These are phyloP conservation scores for Paecilomyces formosus DNA, from an alignment of 2,329 filamentous ascomycete species.

Conservation along the genomic window DNA sequence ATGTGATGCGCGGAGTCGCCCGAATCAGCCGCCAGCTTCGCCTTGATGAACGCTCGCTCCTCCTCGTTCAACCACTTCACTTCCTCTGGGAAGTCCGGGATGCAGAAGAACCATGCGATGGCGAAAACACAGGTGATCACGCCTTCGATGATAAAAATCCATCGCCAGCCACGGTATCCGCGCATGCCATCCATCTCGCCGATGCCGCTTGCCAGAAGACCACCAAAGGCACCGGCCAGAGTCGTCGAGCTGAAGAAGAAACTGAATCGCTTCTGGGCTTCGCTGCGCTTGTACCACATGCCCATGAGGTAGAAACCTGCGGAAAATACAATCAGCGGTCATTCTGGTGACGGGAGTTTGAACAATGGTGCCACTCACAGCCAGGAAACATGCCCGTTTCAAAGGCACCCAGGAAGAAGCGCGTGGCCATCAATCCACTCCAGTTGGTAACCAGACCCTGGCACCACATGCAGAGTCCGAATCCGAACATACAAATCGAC, in stretches of 20 bases:
- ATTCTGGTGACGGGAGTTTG: background rate
- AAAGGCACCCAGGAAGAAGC: constrained; percentile 78
- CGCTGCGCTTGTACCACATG: constrained; percentile 75
- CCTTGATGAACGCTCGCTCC: constrained; percentile 59
- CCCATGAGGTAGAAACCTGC: constrained; percentile 58
- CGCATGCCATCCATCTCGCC: constrained; percentile 48
- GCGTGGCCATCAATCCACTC: constrained; percentile 64
- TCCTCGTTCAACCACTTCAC: constrained; percentile 65
- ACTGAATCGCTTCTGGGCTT: constrained; percentile 85
- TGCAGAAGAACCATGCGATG: constrained; percentile 54
- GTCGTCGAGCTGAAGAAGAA: constrained; percentile 81
- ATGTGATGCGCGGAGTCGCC: constrained; percentile 59
- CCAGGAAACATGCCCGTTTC: constrained; percentile 67
- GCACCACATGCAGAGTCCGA: constrained; percentile 65
- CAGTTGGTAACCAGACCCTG: constrained; percentile 77
- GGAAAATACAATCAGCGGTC: background rate
- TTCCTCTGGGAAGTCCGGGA: constrained; percentile 69
- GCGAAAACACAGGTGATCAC: constrained; percentile 55
- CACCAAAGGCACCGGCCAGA: constrained; percentile 56
- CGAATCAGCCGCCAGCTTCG: constrained; percentile 60
- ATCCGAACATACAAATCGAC: constrained; percentile 74
- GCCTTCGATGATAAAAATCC: constrained; percentile 57
- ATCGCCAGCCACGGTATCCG: constrained; percentile 52
- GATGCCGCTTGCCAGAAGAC: constrained; percentile 53
- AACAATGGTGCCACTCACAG: constrained; percentile 35